Evolutionary conservation across 352 stramenopile genomes (phyloP).

Genomic region (Phytophthora fragariae): DNA sequence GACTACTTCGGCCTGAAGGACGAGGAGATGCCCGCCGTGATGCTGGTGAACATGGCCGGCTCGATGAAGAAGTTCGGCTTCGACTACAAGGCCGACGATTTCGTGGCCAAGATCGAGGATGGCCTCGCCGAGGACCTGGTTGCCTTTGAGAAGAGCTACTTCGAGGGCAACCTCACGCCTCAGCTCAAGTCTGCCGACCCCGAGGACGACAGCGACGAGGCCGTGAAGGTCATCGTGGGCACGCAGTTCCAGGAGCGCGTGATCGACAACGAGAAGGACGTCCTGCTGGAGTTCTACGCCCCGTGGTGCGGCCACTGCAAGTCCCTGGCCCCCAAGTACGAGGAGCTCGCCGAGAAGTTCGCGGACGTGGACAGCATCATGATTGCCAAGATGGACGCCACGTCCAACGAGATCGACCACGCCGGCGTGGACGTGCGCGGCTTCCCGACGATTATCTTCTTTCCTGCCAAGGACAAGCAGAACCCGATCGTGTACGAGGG

Average conservation of each 20-base stretch:
- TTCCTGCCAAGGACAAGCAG: constrained; percentile 91
- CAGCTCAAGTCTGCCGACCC: constrained; percentile 94
- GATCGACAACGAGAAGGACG: constrained; percentile 88
- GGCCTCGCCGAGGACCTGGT: constrained; percentile 60
- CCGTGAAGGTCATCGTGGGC: constrained; percentile 93
- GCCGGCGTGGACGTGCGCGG: constrained; percentile 89
- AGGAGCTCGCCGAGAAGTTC: constrained; percentile 91
- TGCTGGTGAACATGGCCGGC: constrained; percentile 92
- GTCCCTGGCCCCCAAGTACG: constrained; percentile 92
- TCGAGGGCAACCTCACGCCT: constrained; percentile 88
- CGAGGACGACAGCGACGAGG: constrained; percentile 86
- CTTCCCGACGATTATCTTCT: constrained; percentile 97
- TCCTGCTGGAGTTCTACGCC: constrained; percentile 95
- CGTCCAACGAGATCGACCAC: constrained; percentile 95
- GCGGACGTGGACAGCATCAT: constrained; percentile 91
- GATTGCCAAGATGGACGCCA: constrained; percentile 97
- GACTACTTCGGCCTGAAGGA: constrained; percentile 94
- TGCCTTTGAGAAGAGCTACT: constrained; percentile 86
- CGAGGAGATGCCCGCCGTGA: constrained; percentile 84
- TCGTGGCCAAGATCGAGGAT: constrained; percentile 74
- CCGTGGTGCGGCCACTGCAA: constrained; percentile 97
- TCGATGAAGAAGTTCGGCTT: constrained; percentile 95
- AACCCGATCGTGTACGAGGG: constrained; percentile 90
- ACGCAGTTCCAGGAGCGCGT: constrained; percentile 93
- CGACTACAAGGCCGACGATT: constrained; percentile 74